phyloP scores from a whole-genome alignment of 257 asterid species.

The Solanum megistacrolobum region DNA sequence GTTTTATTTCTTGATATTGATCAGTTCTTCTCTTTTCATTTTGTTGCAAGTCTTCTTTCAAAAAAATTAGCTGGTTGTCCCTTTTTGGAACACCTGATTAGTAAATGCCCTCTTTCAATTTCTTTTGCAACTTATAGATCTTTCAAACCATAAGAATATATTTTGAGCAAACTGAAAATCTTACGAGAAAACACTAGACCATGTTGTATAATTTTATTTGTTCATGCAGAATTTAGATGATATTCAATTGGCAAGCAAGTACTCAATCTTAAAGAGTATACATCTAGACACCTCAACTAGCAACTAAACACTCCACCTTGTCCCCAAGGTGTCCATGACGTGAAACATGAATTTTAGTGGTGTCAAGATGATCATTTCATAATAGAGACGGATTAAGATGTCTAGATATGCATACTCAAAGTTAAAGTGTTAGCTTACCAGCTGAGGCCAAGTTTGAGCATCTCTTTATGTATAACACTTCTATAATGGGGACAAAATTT shows the following conservation, averaged over 20 bases:
- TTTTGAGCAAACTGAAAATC: background rate
- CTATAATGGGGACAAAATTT: background rate
- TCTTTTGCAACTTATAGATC: background rate
- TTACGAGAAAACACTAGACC: background rate
- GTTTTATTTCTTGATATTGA: background rate
- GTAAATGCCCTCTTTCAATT: background rate
- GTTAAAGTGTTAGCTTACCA: background rate
- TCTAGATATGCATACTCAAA: background rate
- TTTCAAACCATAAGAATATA: background rate
- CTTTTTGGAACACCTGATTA: background rate
- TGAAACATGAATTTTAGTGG: background rate
- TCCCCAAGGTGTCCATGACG: fast-evolving
- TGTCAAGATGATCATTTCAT: background rate
- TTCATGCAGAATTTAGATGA: background rate
- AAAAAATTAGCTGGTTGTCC: background rate
- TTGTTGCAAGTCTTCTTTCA: background rate
- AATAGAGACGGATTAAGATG: background rate
- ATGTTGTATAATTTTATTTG: background rate
- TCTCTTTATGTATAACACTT: background rate
- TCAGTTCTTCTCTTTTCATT: background rate
- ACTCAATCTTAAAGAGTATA: background rate
- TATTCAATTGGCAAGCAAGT: too few relatives aligned
- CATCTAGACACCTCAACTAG: background rate
- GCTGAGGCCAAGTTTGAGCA: background rate
- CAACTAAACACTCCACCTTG: background rate